A percentile compares a stretch with the other conserved stretches of the same genome.
Conservation (phyloP, 1,139 yeast species). For the Hemisphaericaspora subhashii region DNA sequence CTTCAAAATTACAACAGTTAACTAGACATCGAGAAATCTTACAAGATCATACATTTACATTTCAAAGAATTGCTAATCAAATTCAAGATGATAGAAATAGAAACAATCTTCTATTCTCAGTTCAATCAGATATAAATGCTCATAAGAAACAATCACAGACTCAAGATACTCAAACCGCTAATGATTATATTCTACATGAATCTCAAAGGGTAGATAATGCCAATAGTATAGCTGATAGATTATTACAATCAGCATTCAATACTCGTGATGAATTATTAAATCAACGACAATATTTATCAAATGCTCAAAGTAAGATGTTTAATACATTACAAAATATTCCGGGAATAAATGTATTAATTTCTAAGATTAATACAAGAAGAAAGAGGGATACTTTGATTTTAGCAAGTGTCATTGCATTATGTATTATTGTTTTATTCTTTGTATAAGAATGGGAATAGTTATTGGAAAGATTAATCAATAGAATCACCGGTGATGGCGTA, state of each 20-base stretch:
- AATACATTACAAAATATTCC: constrained; percentile 70
- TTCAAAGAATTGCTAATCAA: constrained; percentile 54
- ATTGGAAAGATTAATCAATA: too few species aligned
- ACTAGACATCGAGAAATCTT: constrained; percentile 79
- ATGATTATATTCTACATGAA: constrained; percentile 79
- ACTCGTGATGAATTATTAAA: constrained; percentile 81
- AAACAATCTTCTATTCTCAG: constrained; percentile 69
- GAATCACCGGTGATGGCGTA: too few species aligned
- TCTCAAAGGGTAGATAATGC: constrained; percentile 71
- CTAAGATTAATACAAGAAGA: constrained; percentile 83
- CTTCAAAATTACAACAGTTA: constrained; percentile 78
- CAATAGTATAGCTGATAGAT: constrained; percentile 73
- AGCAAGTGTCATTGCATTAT: constrained; percentile 68
- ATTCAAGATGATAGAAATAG: constrained; percentile 77
- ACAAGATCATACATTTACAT: constrained; percentile 67
- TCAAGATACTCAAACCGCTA: constrained; percentile 22
- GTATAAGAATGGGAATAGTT: too few species aligned
- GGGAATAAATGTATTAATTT: constrained; percentile 73
- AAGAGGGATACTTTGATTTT: constrained; percentile 86
- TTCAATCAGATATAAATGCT: constrained; percentile 72
- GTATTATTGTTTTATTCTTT: constrained; percentile 71
- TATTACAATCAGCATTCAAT: constrained; percentile 80
- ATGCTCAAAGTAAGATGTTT: constrained; percentile 64
- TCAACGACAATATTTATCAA: constrained; percentile 65
- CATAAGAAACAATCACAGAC: constrained; percentile 40